Conservation (phyloP, 148 eudicot genomes). For the Tetragonia tetragonoides region DNA sequence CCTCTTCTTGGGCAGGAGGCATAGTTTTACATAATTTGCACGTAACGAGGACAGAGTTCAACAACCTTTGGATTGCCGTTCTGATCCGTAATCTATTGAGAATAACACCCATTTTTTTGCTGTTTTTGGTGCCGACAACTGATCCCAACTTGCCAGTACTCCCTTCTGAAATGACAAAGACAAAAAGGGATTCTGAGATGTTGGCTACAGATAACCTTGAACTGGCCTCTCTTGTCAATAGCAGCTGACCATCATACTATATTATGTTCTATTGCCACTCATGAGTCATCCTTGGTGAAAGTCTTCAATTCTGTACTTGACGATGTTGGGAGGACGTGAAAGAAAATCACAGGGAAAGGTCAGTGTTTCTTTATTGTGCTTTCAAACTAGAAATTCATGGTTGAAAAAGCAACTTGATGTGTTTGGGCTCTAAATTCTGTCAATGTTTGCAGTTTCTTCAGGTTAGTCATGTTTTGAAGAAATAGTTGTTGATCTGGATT, state of each 20-base stretch:
- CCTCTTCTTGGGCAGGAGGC: constrained; percentile 34
- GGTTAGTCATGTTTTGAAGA: not conserved
- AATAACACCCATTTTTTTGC: constrained; percentile 21
- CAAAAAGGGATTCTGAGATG: constrained; percentile 20
- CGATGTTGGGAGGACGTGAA: too few relatives aligned
- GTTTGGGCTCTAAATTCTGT: not conserved
- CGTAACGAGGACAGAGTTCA: constrained; percentile 30
- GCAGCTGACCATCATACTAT: constrained; percentile 11
- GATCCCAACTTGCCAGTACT: constrained; percentile 27
- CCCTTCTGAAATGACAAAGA: constrained; percentile 21
- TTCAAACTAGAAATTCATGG: not conserved
- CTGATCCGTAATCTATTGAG: constrained; percentile 26
- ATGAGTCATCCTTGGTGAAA: not conserved
- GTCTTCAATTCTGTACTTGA: too few relatives aligned
- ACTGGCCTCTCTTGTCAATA: constrained; percentile 24
- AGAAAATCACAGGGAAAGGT: not conserved
- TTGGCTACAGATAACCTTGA: constrained; percentile 18
- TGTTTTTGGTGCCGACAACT: constrained; percentile 31
- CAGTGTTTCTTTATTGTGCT: not conserved
- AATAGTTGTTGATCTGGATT: not conserved
- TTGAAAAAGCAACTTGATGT: not conserved
- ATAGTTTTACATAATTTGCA: constrained; percentile 21
- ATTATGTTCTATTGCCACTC: not conserved
- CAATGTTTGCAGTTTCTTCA: not conserved
- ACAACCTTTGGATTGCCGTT: constrained; percentile 32